Base-by-base conservation (phyloP, 768 basidiomycete genomes). In the Kwoniella dejecticola region DNA sequence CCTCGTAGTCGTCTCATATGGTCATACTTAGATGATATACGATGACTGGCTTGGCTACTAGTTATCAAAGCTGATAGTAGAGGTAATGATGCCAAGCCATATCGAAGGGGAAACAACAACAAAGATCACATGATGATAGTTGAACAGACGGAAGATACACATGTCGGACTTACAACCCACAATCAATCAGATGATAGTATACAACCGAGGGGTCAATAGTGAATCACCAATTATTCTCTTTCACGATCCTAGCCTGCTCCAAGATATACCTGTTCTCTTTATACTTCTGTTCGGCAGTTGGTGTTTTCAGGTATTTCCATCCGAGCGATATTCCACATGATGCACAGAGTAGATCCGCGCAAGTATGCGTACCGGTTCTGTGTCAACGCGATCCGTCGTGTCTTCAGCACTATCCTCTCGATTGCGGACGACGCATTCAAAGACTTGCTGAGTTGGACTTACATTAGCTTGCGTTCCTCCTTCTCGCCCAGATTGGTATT, bases 181-280 rank as follows among this genome's bases (percentile, higher is more conserved):
- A 48, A 48, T 23, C 24, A 48, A n/a, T n/a, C n/a, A 48, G 29
- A 23, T 15, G 11, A 8, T 26, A 12, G 13, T 13, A 24, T 23
- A 21, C 46, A 48, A 7, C 7, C 13, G 8, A 38, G 8, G 8
- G 17, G 8, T 8, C 17, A 38, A 38, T 8, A 38, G 8, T 23
- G 27, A 3, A 41, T 66, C 26, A 69, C 78, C 78, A 79, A 29
- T 70, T 71, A 36, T 77, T 78, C 69, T 78, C 77, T 67, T 79
- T 79, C 60, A 78, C 64, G 6, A 78, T 64, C 60, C 69, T 70
- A 24, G 69, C 73, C 1, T 68, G 66, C 52, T 79, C 79, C 23
- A 78, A 57, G 42, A 79, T 79, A 52, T 70, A 77, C 44, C 72
- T 62, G 2, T 75, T 74, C 56, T 79, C 79, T 53, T 79, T 79